A percentile compares a stretch with the other conserved stretches of the same genome.
Evolutionary conservation across 2,329 filamentous ascomycete species (phyloP).

Genomic region (Aspergillus quadricinctus): DNA sequence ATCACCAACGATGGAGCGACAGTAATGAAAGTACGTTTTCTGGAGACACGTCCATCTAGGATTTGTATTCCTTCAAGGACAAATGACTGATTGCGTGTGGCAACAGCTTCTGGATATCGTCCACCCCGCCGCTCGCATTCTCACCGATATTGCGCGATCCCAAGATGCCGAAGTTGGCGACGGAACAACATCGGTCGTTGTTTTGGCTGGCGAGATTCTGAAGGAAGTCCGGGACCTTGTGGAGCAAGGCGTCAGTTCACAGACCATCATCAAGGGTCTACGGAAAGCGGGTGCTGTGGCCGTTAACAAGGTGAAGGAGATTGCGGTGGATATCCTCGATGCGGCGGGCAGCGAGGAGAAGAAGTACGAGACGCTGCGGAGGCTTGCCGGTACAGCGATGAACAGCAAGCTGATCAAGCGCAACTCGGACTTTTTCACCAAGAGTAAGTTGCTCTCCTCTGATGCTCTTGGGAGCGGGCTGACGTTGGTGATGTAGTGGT

Average conservation of each 20-base stretch:
- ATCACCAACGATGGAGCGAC: conserved; percentile 99
- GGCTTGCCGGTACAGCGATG: conserved; percentile 94
- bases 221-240: conserved; percentile 96
- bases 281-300: conserved; percentile 83
- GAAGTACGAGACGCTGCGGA: conserved; percentile 80
- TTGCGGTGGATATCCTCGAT: conserved; percentile 64
- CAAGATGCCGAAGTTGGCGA: conserved; percentile 99
- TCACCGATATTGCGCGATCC: conserved; percentile 96
- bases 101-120: conserved; percentile 90
- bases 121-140: conserved; percentile 92
- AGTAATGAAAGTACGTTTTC: conserved; percentile 82
- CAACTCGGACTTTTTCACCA: conserved; percentile 95
- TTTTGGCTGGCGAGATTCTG: conserved; percentile 93
- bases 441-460: conserved; percentile 57
- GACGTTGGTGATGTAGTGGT: conserved; percentile 63
- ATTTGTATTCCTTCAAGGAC: no score
- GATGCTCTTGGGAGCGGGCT: neutral
- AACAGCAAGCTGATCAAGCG: conserved; percentile 99
- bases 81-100: conserved; percentile 9
- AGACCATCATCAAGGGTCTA: conserved; percentile 95
- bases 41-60: neutral
- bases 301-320: conserved; percentile 98
- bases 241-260: conserved; percentile 93
- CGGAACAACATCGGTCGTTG: conserved; percentile 95
- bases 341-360: conserved; percentile 78